Percentiles rank a stretch among this genome's conserved stretches.
These are phyloP conservation scores for Magnusiomyces clavatus DNA, from an alignment of 1,139 yeast genomes.

Conservation along the genomic window DNA sequence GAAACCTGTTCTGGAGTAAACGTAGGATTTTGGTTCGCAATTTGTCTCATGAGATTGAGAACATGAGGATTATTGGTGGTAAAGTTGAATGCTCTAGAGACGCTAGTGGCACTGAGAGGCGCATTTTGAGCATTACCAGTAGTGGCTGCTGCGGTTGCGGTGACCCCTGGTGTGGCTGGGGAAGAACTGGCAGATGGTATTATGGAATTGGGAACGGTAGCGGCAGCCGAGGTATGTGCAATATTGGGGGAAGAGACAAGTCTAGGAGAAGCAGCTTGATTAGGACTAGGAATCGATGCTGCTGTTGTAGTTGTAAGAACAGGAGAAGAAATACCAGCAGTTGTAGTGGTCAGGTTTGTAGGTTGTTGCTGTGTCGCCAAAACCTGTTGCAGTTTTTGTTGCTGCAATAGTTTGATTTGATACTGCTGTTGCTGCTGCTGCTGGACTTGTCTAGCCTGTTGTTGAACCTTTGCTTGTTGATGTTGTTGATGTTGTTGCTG, in stretches of 20 bases:
- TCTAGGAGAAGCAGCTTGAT: not conserved
- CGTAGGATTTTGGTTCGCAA: slow-evolving; percentile 61
- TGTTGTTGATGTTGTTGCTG: slow-evolving; percentile 19
- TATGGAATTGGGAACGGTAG: not conserved
- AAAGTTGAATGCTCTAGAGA: slow-evolving; percentile 1
- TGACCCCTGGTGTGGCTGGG: not conserved
- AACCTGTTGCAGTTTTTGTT: slow-evolving; percentile 3
- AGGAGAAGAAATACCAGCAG: not conserved
- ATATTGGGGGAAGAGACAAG: not conserved
- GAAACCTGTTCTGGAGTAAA: slow-evolving; percentile 66
- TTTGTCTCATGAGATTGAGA: slow-evolving; percentile 59
- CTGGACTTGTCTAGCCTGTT: slow-evolving; percentile 1
- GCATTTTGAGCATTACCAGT: not conserved
- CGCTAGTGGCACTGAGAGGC: not conserved
- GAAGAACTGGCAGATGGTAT: not conserved
- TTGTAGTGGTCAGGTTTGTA: not conserved
- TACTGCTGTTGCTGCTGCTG: slow-evolving; percentile 16
- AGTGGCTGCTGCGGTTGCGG: slow-evolving; percentile 7
- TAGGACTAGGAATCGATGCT: not conserved
- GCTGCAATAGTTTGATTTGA: not conserved
- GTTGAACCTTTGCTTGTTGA: not conserved
- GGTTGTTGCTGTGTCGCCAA: slow-evolving; percentile 1
- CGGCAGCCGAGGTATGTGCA: not conserved
- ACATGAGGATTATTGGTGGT: slow-evolving; percentile 39
- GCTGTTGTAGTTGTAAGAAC: not conserved